These are phyloP conservation scores for Bathelium albidoporum DNA, from an alignment of 495 filamentous ascomycete genomes.

Conservation along the genomic window DNA sequence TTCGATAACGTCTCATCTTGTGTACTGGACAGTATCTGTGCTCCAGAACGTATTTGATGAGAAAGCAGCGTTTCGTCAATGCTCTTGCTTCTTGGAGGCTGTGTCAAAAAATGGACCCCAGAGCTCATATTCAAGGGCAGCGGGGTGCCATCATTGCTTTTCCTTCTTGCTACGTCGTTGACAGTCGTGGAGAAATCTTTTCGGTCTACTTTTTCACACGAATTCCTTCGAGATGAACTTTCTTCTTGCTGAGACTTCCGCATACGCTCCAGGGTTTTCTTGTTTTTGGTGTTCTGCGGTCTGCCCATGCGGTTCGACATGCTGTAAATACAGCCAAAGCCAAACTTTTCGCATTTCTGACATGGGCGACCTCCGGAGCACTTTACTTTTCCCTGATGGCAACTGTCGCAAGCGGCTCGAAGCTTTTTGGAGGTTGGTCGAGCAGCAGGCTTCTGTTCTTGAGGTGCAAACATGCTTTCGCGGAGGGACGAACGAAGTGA, in stretches of 20 bases:
- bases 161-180: not conserved
- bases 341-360: not conserved
- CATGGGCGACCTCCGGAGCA: conserved; percentile 1
- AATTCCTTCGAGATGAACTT: not conserved
- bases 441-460: not conserved
- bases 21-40: not conserved
- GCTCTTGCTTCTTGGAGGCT: not conserved
- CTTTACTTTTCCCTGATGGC: conserved; percentile 1
- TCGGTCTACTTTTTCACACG: not conserved
- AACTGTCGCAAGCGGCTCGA: not conserved
- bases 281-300: not conserved
- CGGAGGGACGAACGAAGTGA: not conserved
- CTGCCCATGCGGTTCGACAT: not conserved
- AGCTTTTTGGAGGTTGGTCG: not conserved
- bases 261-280: not conserved
- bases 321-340: not conserved
- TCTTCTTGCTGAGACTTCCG: not conserved
- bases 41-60: not conserved
- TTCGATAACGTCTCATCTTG: not conserved
- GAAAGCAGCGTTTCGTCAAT: not conserved
- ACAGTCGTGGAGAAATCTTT: not conserved
- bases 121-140: not conserved
- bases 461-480: not conserved
- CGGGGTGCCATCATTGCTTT: not conserved
- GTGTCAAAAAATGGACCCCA: too few relatives aligned